Base-by-base conservation (phyloP, 1,139 yeast genomes). In the Zygoascus hellenicus region DNA sequence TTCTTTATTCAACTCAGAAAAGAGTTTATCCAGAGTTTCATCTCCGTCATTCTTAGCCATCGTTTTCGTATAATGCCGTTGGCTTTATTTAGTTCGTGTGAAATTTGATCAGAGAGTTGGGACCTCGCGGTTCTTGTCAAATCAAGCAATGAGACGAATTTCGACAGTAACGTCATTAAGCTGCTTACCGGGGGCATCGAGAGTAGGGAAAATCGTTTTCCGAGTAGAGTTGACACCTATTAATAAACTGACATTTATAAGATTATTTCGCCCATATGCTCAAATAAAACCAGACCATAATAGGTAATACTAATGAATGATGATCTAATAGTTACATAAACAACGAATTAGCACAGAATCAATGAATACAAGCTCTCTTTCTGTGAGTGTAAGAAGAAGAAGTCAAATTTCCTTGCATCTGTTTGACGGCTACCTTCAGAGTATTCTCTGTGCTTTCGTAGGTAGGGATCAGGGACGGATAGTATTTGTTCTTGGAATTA, bases 401-500 rank as follows among this genome's bases (percentile, higher is more conserved):
- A 31, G n/a, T 16, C 6, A 13, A 17, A 7, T 17, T 14, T 17
- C 10, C 13, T 19, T 11, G 9, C n/a, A 22, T 10, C 29, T 5
- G 10, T 10, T 13, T 19, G 30, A 29, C 39, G 5, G 22, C 9
- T 5, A 19, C 13, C n/a, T n/a, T 22, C 16, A 36, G 7, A 4
- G 39, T 19, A 2, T 36, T 11, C n/a, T n/a, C n/a, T 9, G 17
- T 9, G n/a, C 16, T n/a, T 3, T 14, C 15, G 11, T 11, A 4
- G 13, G 13, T 17, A 14, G 33, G 30, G 29, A 40, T 17, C 9
- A 40, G n/a, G 4, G 41, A 34, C 3, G 50, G 48, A 29, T 45
- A 42, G 38, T 37, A 48, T 26, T 45, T 41, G 40, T 48, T 42
- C 30, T 29, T 33, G 32, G 48, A 45, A 38, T 48, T 48, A 5